These are phyloP conservation scores for Microcyclosporella mali DNA, from an alignment of 2,329 filamentous ascomycete genomes.

Conservation along the genomic window DNA sequence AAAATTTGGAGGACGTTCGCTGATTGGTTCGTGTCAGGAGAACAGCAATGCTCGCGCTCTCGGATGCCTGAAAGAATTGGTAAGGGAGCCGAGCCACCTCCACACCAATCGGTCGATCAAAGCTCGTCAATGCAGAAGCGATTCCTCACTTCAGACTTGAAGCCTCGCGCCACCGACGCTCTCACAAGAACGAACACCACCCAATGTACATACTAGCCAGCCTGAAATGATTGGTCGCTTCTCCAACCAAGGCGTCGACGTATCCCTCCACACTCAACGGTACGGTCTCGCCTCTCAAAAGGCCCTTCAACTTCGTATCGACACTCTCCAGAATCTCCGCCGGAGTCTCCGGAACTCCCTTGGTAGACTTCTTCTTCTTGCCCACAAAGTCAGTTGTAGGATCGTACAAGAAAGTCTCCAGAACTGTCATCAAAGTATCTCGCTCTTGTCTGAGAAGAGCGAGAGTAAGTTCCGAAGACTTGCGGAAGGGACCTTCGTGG, in stretches of 20 bases:
- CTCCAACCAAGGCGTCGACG: constrained; percentile 87
- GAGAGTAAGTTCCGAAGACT: constrained; percentile 83
- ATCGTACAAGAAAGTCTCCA: constrained; percentile 96
- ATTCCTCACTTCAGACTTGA: no score
- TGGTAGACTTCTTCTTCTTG: constrained; percentile 53
- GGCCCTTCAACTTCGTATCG: constrained; percentile 74
- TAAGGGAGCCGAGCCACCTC: no score
- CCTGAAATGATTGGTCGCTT: constrained; percentile 74
- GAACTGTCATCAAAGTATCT: constrained; percentile 92
- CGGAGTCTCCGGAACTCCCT: constrained; percentile 59
- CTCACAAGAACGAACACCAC: constrained; percentile 21
- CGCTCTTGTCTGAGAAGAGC: constrained; percentile 80
- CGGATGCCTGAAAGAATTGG: no score
- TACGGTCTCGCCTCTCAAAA: constrained; percentile 81
- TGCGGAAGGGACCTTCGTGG: constrained; percentile 84
- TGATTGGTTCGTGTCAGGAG: no score
- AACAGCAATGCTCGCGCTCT: no score
- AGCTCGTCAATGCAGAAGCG: no score
- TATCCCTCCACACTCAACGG: constrained; percentile 93
- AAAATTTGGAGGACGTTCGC: no score
- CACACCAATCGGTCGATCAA: no score
- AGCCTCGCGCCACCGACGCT: no score
- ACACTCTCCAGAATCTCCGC: constrained; percentile 85
- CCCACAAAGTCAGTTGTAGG: constrained; percentile 89
- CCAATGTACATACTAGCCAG: constrained; percentile 95